Base-by-base conservation (phyloP, 208 protist species). In the Blechomonas ayalai region DNA sequence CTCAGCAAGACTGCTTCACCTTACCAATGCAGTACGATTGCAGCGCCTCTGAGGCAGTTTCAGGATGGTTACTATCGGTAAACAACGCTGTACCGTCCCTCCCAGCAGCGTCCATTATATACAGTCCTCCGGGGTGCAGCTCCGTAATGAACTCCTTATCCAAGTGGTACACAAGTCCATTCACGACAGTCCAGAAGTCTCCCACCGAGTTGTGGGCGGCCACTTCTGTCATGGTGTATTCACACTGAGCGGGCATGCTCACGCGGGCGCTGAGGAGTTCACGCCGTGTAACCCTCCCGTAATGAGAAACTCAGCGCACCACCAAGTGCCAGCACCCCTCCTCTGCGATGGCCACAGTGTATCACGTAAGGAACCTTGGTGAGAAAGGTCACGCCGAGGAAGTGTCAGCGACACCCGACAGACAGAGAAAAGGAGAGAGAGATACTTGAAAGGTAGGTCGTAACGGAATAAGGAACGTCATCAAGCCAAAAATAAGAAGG, bases 141-240 rank as follows among this genome's bases (percentile, higher is more conserved):
- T 8, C 23, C 0, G 35, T 57, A 3, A 75, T 31, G 28, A 75
- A 70, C 29, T 61, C 61, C 10, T 52, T 48, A 24, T 65, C 57
- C 3, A 75, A 48, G 37, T 51, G 48, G 20, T 80, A 80, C 12
- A 78, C 62, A 1, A 70, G 20, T 2, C 68, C 54, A n/a, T 65
- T 29, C 8, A 79, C 36, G 13, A 82, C 62, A 6, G 67, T 66
- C 73, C 69, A 82, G 49, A 28, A 82, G 46, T 74, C 67, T n/a
- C 32, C 33, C 16, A 32, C 12, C 5, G 47, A 67, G 41, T 74
- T 70, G 53, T 78, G 73, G 20, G 50, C 22, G 2, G 65, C 58
- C 26, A 81, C 54, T 36, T 77, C 62, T 16, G 53, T 58, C 12
- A 13, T 20, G 3, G 62, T 72, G 37, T 59, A 74, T 32, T 49